phyloP scores from a whole-genome alignment of 2,329 filamentous ascomycete species.

The Bipolaris sorokiniana region DNA sequence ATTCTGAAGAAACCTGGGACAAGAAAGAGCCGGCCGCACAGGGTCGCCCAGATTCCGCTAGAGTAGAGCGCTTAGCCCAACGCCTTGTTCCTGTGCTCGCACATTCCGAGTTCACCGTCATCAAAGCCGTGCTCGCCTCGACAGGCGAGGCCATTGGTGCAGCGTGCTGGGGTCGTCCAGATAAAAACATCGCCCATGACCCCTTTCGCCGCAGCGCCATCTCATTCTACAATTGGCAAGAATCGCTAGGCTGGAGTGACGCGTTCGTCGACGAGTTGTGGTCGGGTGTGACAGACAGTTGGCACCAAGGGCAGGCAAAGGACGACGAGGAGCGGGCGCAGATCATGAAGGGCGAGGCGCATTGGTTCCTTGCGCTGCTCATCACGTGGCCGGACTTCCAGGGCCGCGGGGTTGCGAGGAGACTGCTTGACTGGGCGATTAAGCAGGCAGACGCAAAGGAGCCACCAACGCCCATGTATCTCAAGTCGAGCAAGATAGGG shows the following conservation, averaged over 20 bases:
- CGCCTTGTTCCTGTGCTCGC: conserved; percentile 29
- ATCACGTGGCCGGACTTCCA: conserved; percentile 40
- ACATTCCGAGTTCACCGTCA: conserved; percentile 24
- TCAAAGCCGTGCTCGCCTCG: conserved; percentile 36
- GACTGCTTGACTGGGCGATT: conserved; percentile 40
- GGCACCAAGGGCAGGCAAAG: conserved; percentile 25
- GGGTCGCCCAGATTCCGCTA: conserved; percentile 19
- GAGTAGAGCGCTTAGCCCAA: conserved; percentile 27
- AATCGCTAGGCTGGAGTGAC: conserved; percentile 29
- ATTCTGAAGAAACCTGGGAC: conserved; percentile 29
- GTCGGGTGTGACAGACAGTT: conserved; percentile 22
- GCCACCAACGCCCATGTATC: conserved; percentile 36
- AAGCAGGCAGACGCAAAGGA: conserved; percentile 35
- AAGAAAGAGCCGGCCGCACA: conserved; percentile 30
- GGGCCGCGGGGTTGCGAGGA: conserved; percentile 36
- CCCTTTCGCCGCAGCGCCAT: conserved; percentile 28
- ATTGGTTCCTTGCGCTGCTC: conserved; percentile 44
- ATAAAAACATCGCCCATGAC: conserved; percentile 23
- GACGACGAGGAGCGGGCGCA: conserved; percentile 28
- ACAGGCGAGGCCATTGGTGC: conserved; percentile 31
- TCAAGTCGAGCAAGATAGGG: conserved; percentile 35
- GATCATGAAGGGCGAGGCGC: conserved; percentile 27
- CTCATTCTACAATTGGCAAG: conserved; percentile 30
- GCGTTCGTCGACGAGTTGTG: conserved; percentile 37
- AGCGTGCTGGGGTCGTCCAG: conserved; percentile 38